Conservation (phyloP, 1,284 basidiomycete species). For the Ceratobasidium sp. region DNA sequence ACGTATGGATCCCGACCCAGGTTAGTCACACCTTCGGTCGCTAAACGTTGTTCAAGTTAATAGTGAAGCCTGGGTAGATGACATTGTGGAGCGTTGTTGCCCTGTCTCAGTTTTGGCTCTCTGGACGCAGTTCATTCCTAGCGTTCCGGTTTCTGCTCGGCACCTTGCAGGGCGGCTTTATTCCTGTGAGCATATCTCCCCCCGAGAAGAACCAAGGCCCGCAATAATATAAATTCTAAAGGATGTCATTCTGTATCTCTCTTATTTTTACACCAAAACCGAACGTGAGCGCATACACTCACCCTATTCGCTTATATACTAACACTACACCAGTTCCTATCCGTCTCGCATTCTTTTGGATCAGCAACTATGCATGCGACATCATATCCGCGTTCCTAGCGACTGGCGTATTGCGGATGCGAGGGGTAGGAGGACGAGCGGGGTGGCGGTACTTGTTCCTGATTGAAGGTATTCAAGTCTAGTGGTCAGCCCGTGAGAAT, state of each 20-base stretch:
- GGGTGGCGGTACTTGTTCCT: slow-evolving; percentile 57
- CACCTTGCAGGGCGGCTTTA: slow-evolving; percentile 68
- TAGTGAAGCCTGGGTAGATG: slow-evolving; percentile 54
- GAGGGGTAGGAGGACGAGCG: slow-evolving; percentile 55
- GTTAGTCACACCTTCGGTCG: no score
- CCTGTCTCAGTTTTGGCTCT: slow-evolving; percentile 71
- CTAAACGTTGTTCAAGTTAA: no score
- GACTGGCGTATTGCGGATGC: slow-evolving; percentile 69
- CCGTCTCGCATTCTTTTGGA: slow-evolving; percentile 75
- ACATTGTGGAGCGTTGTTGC: slow-evolving; percentile 60
- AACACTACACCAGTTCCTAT: slow-evolving; percentile 60
- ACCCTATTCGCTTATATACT: slow-evolving; percentile 12
- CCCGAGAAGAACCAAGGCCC: slow-evolving; percentile 57
- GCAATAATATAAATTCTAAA: slow-evolving; percentile 64
- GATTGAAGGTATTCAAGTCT: slow-evolving; percentile 52
- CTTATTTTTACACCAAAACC: slow-evolving; percentile 75
- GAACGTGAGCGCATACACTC: slow-evolving; percentile 55
- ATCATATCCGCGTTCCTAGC: slow-evolving; percentile 72
- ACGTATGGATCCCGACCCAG: slow-evolving; percentile 72
- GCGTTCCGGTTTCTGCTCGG: slow-evolving; percentile 54
- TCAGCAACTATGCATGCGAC: slow-evolving; percentile 64
- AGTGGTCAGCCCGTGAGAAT: no score
- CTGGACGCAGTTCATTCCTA: slow-evolving; percentile 56
- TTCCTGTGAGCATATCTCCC: slow-evolving; percentile 46
- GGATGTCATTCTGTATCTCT: slow-evolving; percentile 72